Conservation (phyloP, 495 filamentous ascomycete genomes). For the Arthonia radiata region DNA sequence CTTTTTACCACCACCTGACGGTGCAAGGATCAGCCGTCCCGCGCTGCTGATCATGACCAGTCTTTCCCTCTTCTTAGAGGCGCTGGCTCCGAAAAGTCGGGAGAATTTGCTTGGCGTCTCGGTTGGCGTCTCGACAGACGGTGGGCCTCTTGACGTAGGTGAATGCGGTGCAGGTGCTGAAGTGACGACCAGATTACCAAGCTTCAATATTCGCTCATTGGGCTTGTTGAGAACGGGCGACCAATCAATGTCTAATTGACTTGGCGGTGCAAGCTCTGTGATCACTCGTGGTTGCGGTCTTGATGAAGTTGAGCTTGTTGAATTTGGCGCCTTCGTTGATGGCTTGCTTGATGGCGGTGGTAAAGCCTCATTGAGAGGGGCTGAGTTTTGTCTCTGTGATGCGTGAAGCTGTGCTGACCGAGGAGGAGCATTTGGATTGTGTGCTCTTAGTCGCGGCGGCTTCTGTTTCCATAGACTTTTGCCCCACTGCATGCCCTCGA, state of each 20-base stretch:
- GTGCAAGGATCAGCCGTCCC: constrained; percentile 67
- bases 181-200: constrained; percentile 70
- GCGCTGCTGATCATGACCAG: constrained; percentile 89
- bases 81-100: constrained; percentile 71
- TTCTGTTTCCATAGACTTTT: constrained; percentile 72
- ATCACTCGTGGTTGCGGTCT: constrained; percentile 58
- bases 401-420: too few relatives aligned
- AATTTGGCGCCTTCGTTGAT: constrained; percentile 22
- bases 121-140: constrained; percentile 16
- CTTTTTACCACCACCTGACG: constrained; percentile 90
- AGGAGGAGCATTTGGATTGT: constrained; percentile 53
- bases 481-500: constrained; percentile 74
- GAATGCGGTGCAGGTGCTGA: constrained; percentile 45
- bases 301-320: constrained; percentile 3
- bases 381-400: constrained; percentile 49
- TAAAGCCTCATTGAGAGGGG: constrained; percentile 39
- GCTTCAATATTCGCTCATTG: constrained; percentile 84
- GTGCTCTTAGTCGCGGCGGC: constrained; percentile 69
- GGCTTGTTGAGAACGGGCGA: constrained; percentile 75
- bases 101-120: constrained; percentile 65
- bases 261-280: constrained; percentile 85
- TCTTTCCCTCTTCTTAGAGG: constrained; percentile 76
- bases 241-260: constrained; percentile 96
- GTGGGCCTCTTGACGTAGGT: constrained; percentile 32
- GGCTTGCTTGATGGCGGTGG: constrained; percentile 6